Evolutionary conservation across 257 asterid genomes (phyloP).

Genomic region (Linderniella brevidens): DNA sequence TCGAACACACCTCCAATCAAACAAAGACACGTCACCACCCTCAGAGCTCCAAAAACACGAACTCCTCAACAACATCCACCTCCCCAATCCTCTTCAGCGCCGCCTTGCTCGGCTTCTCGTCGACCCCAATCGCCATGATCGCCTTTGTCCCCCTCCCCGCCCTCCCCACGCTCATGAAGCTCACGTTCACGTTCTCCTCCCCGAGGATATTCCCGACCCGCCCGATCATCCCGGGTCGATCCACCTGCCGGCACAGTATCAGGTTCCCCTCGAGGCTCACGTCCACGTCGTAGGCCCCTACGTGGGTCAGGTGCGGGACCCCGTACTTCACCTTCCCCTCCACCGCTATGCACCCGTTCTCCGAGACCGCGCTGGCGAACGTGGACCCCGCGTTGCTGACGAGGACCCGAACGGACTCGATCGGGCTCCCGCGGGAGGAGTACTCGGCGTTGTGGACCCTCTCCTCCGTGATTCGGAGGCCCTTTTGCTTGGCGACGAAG

Average conservation of each 20-base stretch:
- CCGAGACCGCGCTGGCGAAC: conserved; percentile 66
- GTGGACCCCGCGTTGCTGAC: conserved; percentile 56
- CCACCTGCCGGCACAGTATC: conserved; percentile 77
- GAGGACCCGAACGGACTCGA: conserved; percentile 67
- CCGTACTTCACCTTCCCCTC: conserved; percentile 81
- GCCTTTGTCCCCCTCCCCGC: conserved; percentile 65
- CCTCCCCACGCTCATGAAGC: conserved; percentile 97
- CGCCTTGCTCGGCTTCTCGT: conserved; percentile 72
- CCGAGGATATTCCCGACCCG: conserved; percentile 74
- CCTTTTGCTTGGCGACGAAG: conserved; percentile 88
- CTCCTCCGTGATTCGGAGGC: conserved; percentile 80
- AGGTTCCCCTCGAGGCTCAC: conserved; percentile 86
- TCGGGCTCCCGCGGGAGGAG: conserved; percentile 51
- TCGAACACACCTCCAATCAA: too few species aligned
- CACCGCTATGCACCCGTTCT: conserved; percentile 44
- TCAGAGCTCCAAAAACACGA: conserved; percentile 65
- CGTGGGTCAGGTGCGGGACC: conserved; percentile 56
- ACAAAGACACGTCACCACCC: neutral
- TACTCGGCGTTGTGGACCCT: conserved; percentile 27
- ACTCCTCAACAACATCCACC: conserved; percentile 73
- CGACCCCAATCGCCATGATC: conserved; percentile 94
- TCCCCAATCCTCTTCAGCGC: conserved; percentile 73
- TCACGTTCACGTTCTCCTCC: conserved; percentile 69
- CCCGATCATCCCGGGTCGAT: conserved; percentile 99
- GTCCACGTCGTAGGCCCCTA: conserved; percentile 67